phyloP scores from a whole-genome alignment of 345 rosid species.

The Eucalyptus coolabah region DNA sequence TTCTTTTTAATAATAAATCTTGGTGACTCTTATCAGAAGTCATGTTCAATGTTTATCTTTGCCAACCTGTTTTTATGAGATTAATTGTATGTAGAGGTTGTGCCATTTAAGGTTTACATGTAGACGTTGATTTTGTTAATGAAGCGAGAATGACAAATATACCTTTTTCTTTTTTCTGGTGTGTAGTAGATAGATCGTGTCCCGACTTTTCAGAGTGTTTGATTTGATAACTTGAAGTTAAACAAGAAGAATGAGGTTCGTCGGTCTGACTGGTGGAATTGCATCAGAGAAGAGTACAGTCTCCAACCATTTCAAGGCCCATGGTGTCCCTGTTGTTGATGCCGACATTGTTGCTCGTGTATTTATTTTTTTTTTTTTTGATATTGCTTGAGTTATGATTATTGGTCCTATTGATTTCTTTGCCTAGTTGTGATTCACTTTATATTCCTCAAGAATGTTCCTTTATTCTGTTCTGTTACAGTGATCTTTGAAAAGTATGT shows the following conservation, averaged over 20 bases:
- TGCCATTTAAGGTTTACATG: not conserved
- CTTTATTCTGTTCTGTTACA: not conserved
- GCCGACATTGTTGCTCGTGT: slow-evolving; percentile 71
- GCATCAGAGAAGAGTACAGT: slow-evolving; percentile 81
- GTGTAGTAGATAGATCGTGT: not conserved
- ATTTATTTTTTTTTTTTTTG: not conserved
- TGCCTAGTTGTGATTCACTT: too few relatives aligned
- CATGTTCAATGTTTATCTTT: not conserved
- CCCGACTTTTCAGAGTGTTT: not conserved
- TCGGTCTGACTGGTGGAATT: slow-evolving; percentile 79
- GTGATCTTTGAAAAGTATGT: not conserved
- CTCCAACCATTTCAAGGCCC: slow-evolving; percentile 65
- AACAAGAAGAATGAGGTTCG: slow-evolving; percentile 41
- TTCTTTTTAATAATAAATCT: not conserved
- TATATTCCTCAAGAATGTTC: not conserved
- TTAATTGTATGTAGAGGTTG: not conserved
- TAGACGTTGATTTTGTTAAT: not conserved
- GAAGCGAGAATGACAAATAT: not conserved
- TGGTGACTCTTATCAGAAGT: not conserved
- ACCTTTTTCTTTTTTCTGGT: not conserved
- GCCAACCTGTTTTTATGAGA: not conserved
- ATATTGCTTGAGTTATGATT: not conserved
- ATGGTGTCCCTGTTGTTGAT: slow-evolving; percentile 60
- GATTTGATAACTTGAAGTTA: not conserved
- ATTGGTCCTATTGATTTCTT: not conserved